phyloP scores from a whole-genome alignment of 805 yeast species.

The Saccharomycopsis babjevae region DNA sequence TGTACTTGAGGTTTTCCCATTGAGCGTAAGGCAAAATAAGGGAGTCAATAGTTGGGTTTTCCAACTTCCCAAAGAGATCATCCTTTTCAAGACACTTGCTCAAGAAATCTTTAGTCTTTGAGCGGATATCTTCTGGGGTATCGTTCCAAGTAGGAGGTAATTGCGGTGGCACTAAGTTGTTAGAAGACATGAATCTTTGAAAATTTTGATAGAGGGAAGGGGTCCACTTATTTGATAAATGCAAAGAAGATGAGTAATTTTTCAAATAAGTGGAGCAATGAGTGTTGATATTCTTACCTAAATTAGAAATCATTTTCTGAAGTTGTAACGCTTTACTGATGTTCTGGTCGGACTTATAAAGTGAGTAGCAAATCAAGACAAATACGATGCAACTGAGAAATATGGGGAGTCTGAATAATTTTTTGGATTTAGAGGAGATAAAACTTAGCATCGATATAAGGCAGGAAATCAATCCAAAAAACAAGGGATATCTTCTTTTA shows the following conservation, averaged over 20 bases:
- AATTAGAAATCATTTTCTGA: slow-evolving; percentile 3
- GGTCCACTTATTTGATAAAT: not conserved
- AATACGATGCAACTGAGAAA: slow-evolving; percentile 4
- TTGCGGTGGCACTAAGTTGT: slow-evolving; percentile 26
- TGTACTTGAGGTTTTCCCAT: slow-evolving; percentile 39
- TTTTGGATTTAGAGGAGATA: not conserved
- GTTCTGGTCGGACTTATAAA: slow-evolving; percentile 10
- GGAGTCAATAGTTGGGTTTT: slow-evolving; percentile 44
- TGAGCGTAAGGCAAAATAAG: slow-evolving; percentile 44
- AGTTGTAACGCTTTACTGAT: not conserved
- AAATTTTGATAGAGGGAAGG: not conserved
- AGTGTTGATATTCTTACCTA: slow-evolving; percentile 13
- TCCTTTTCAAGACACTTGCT: slow-evolving; percentile 34
- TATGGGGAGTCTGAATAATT: not conserved
- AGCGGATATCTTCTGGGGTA: slow-evolving; percentile 39
- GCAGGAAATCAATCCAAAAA: not conserved
- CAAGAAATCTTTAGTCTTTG: slow-evolving; percentile 36
- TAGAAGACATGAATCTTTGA: slow-evolving; percentile 1
- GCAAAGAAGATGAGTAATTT: not conserved
- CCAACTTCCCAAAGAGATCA: slow-evolving; percentile 42
- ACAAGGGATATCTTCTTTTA: not conserved
- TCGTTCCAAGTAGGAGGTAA: slow-evolving; percentile 48
- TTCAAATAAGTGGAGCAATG: not conserved
- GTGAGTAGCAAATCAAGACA: slow-evolving; percentile 14
- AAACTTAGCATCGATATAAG: not conserved